Base-by-base conservation (phyloP, 805 yeast species). In the Metschnikowia reukaufii region DNA sequence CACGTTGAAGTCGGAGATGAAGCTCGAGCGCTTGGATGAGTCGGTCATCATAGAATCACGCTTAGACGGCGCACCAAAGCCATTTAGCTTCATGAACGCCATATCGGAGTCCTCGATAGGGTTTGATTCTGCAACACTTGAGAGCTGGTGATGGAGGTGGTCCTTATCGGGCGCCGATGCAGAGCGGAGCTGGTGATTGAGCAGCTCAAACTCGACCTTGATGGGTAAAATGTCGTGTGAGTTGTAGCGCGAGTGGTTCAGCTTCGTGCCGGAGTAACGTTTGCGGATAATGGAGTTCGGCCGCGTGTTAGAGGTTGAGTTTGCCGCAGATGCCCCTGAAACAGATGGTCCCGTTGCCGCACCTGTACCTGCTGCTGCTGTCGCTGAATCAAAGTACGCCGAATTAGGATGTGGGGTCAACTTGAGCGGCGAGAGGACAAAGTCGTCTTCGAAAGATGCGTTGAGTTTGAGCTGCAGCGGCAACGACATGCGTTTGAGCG, bases 151-250 rank as follows among this genome's bases (percentile, higher is more conserved):
- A 12, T 31, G 33, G 10, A 21, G 30, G 4, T 36, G 39, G 12
- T 52, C 59, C 41, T 54, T 57, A 36, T 63, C 68, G 4, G 70
- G 68, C 18, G 60, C 66, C 1, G 72, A 65, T 1, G 62, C 50
- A 32, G 65, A 57, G 40, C 70, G 50, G 25, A 54, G 43, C 19
- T 45, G 49, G 20, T 35, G 48, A 8, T 58, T 51, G 20, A 21
- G 35, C 20, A 52, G 59, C 52, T 72, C 76, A 54, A 73, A 73
- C 52, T 73, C 77, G 13, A 73, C 77, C 49, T 63, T 64, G 13
- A 73, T 70, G 1, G 76, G 76, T 16, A 73, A 54, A 25, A 72
- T 60, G 44, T 72, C 76, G 55, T 71, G 74, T 47, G 74, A 68
- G 52, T 68, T 72, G 54, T 66, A 72, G 13, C 77, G 55, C 6